phyloP scores from a whole-genome alignment of 352 stramenopile genomes.

The Phytophthora vignae region DNA sequence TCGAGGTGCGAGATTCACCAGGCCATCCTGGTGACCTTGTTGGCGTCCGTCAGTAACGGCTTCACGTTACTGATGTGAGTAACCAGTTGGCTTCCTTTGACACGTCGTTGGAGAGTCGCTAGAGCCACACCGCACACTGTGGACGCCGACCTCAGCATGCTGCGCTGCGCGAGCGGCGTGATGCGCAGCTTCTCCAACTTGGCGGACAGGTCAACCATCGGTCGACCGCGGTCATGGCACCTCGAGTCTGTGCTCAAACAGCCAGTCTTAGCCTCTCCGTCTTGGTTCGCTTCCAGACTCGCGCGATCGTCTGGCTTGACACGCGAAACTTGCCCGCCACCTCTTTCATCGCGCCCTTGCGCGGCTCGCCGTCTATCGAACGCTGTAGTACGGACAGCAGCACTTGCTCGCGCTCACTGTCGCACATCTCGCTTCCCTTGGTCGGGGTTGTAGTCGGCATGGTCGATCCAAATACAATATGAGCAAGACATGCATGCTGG shows the following conservation, averaged over 20 bases:
- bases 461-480: no score
- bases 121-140: not conserved
- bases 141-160: not conserved
- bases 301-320: not conserved
- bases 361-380: slow-evolving; percentile 5
- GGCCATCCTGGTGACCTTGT: slow-evolving; percentile 11
- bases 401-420: slow-evolving; percentile 11
- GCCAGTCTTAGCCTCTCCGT: slow-evolving; percentile 2
- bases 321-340: slow-evolving; percentile 5
- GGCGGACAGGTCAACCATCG: slow-evolving; percentile 2
- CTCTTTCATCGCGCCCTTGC: slow-evolving; percentile 2
- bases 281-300: slow-evolving; percentile 8
- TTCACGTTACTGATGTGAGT: slow-evolving; percentile 17
- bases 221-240: slow-evolving; percentile 2
- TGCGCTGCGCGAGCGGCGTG: slow-evolving; percentile 4
- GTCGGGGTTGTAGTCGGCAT: not conserved
- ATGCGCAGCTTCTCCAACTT: slow-evolving; percentile 9
- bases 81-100: slow-evolving; percentile 4
- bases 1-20: slow-evolving; percentile 19
- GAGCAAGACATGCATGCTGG: no score
- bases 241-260: not conserved
- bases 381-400: slow-evolving; percentile 4
- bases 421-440: not conserved
- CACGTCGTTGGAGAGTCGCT: slow-evolving; percentile 4
- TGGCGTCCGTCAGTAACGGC: slow-evolving; percentile 20